Base-by-base conservation (phyloP, 2,329 filamentous ascomycete species). In the Didymella lethalis region DNA sequence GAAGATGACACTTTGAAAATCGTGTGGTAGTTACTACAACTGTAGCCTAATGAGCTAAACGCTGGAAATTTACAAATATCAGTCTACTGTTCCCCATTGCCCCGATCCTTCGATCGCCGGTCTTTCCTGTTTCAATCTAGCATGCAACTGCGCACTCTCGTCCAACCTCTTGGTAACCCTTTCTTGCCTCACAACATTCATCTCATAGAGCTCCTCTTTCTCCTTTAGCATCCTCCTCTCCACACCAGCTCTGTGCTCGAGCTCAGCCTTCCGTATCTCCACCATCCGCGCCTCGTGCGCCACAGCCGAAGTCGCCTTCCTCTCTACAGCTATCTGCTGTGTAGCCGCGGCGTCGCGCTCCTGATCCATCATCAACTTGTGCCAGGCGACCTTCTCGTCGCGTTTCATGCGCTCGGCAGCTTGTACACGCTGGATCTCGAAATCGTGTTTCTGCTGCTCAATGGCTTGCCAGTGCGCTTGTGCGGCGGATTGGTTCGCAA, bases 181-280 rank as follows among this genome's bases (percentile, higher is more conserved):
- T 61, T 68, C 68, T 63, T 76, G 73, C 57, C 71, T 69, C 54
- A 63, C 65, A 2, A 73, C 66, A 63, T 76, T 76, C 57, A 68
- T 59, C 47, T 75, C 68, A 59, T 69, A 75, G 55, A 73, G 38
- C 36, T 75, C 66, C 45, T 76, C 73, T 59, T 75, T 76, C 46
- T 75, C 72, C 63, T 66, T 67, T 11, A 76, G 32, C 61, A 68
- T 61, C 29, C 62, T 58, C 40, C 66, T 62, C 62, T 76, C 74
- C 23, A 72, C 61, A 2, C 48, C 61, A 0, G 63, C 64, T 14
- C 69, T 57, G 53, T 75, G 66, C 47, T 75, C 73, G 14, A 72
- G 26, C 54, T 75, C 72, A 4, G 38, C 50, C 53, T 70, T 66
- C 25, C 72, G 46, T 50, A 67, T 56, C 59, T 72, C 65, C 41